A percentile compares a stretch with the other conserved stretches of the same genome.
Conservation (phyloP, 768 basidiomycete genomes). For the Suillus subalutaceus region DNA sequence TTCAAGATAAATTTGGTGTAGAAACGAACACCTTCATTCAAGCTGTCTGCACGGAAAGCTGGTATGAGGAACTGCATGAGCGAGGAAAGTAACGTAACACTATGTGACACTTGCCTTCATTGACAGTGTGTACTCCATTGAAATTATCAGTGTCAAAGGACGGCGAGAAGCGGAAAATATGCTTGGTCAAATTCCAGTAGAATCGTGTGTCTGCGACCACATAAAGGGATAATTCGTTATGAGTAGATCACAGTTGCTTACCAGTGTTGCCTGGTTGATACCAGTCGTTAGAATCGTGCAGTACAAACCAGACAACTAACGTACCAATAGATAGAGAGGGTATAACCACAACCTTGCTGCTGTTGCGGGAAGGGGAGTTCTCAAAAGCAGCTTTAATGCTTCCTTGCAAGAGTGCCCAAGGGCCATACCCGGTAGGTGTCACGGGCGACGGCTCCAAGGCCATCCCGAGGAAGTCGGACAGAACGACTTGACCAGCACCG, state of each 20-base stretch:
- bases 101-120: constrained; percentile 18
- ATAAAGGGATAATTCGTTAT: neutral
- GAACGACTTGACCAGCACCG: constrained; percentile 47
- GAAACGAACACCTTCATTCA: constrained; percentile 69
- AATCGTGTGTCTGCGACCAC: constrained; percentile 29
- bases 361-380: constrained; percentile 13
- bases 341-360: constrained; percentile 17
- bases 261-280: constrained; percentile 21
- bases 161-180: constrained; percentile 65
- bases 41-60: constrained; percentile 53
- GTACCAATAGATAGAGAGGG: constrained; percentile 20
- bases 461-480: constrained; percentile 51
- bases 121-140: constrained; percentile 22
- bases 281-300: neutral
- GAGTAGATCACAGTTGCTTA: constrained; percentile 5
- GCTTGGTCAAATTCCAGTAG: constrained; percentile 26
- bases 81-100: neutral
- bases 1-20: constrained; percentile 69
- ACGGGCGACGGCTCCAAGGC: constrained; percentile 68
- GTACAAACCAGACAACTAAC: neutral
- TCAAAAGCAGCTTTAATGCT: constrained; percentile 37
- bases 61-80: constrained; percentile 15
- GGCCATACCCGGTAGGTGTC: constrained; percentile 37
- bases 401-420: constrained; percentile 27
- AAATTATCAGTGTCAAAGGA: constrained; percentile 15